phyloP scores from a whole-genome alignment of 768 basidiomycete genomes.

The Strobilomyces echinocephalus region DNA sequence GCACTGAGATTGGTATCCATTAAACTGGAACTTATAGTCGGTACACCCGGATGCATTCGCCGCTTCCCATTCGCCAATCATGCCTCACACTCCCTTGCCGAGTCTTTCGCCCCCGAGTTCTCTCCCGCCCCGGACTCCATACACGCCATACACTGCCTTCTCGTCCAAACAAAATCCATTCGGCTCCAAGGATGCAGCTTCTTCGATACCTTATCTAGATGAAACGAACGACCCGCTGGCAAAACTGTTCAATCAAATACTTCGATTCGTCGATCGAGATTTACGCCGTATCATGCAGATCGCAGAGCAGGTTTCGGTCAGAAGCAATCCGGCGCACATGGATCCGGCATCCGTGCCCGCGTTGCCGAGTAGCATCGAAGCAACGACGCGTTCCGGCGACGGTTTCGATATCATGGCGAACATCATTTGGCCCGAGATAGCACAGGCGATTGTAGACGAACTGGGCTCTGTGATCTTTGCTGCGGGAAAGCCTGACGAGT shows the following conservation, averaged over 20 bases:
- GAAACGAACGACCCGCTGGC: constrained; percentile 65
- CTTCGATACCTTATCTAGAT: constrained; percentile 54
- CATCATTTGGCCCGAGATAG: constrained; percentile 86
- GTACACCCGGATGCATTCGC: constrained; percentile 67
- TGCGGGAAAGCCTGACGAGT: constrained; percentile 86
- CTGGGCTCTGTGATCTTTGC: constrained; percentile 81
- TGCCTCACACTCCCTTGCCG: constrained; percentile 70
- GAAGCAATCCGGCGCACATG: constrained; percentile 33
- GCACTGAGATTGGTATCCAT: background rate
- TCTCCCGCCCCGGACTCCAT: constrained; percentile 50
- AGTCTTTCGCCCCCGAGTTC: constrained; percentile 23
- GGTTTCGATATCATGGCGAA: constrained; percentile 84
- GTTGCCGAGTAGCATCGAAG: constrained; percentile 1
- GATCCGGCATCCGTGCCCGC: constrained; percentile 5
- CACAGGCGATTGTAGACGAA: constrained; percentile 75
- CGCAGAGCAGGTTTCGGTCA: constrained; percentile 62
- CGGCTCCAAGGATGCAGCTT: constrained; percentile 26
- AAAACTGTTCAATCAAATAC: constrained; percentile 72
- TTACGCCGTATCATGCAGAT: constrained; percentile 70
- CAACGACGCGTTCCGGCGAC: constrained; percentile 13
- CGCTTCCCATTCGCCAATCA: constrained; percentile 66
- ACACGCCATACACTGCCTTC: constrained; percentile 48
- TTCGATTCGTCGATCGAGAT: constrained; percentile 77
- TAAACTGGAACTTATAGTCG: constrained; percentile 43
- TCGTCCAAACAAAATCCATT: constrained; percentile 39